Base-by-base conservation (phyloP, 371 early-diverging fungal species). In the Sporodiniella umbellata region DNA sequence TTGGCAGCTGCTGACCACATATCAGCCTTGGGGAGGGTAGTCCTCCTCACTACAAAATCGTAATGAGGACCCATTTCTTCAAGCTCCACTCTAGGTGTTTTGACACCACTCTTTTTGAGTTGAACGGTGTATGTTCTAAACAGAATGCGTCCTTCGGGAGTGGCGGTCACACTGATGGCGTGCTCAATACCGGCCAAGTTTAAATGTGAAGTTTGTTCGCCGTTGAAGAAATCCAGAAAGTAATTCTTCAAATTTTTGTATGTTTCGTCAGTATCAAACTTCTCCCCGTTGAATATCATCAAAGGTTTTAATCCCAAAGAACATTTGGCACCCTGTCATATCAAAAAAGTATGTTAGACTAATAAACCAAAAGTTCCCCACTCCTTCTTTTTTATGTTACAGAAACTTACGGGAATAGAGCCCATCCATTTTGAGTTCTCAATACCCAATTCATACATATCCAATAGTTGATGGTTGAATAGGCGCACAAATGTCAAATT, bases 371-470 rank as follows among this genome's bases (percentile, higher is more conserved):
- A 15, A 31, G 21, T n/a, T n/a, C n/a, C n/a, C n/a, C n/a, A n/a
- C n/a, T n/a, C n/a, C n/a, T n/a, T n/a, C n/a, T n/a, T n/a, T n/a
- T n/a, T n/a, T n/a, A n/a, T 22, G 33, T 4, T 30, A 33, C 17
- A 44, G 21, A 1, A 12, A 23, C 33, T 55, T 72, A 80, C 85
- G 69, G 90, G 88, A 70, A 94, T 87, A 40, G 84, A 83, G 37
- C 66, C 75, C 78, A 89, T 80, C 0, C 82, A 68, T 14, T 73
- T 63, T 11, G 77, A 72, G 19, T 85, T 71, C 45, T 84, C 85
- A 15, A 99, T 70, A 17, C 93, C 92, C 31, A 99, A 68, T 70
- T 99, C 99, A 42, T 94, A 74, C 94, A 98, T 94, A 60, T 99
- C 98, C 63, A 98, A 66, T 15, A 97, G 58, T 56, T 92, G 90